Conservation (phyloP, 257 asterid species). For the Fraxinus pennsylvanica region DNA sequence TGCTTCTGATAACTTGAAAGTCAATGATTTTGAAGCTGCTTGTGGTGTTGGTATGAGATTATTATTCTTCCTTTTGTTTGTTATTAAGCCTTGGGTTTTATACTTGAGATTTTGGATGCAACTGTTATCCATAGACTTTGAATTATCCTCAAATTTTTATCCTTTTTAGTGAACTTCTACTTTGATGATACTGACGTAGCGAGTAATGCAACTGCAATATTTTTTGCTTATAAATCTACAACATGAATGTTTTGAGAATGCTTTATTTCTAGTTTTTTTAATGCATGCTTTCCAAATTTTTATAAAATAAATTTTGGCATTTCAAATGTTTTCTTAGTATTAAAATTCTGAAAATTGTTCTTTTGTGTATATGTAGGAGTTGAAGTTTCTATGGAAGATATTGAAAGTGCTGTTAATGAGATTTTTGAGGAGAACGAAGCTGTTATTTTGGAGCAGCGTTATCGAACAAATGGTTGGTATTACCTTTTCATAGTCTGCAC, state of each 20-base stretch:
- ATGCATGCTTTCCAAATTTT: not conserved
- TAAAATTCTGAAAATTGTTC: slow-evolving; percentile 8
- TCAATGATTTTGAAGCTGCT: slow-evolving; percentile 67
- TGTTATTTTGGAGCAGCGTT: slow-evolving; percentile 72
- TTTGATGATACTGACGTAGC: not conserved
- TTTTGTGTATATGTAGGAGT: slow-evolving; percentile 53
- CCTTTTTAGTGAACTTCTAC: not conserved
- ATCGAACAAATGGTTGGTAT: slow-evolving; percentile 77
- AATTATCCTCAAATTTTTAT: not conserved
- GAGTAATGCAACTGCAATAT: not conserved
- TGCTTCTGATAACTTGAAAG: slow-evolving; percentile 54
- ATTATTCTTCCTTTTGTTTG: not conserved
- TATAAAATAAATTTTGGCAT: not conserved
- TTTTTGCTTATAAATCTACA: not conserved
- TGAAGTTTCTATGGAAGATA: slow-evolving; percentile 74
- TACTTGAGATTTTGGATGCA: not conserved
- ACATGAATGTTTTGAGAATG: not conserved
- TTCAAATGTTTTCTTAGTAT: not conserved
- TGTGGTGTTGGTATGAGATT: slow-evolving; percentile 83
- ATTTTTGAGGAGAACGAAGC: slow-evolving; percentile 66
- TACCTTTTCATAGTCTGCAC: slow-evolving; percentile 16
- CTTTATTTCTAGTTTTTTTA: not conserved
- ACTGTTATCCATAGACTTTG: not conserved
- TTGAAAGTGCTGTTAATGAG: slow-evolving; percentile 57
- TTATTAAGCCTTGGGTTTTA: not conserved